Evolutionary conservation across 2,329 filamentous ascomycete species (phyloP).

Genomic region (Talaromyces sp.): DNA sequence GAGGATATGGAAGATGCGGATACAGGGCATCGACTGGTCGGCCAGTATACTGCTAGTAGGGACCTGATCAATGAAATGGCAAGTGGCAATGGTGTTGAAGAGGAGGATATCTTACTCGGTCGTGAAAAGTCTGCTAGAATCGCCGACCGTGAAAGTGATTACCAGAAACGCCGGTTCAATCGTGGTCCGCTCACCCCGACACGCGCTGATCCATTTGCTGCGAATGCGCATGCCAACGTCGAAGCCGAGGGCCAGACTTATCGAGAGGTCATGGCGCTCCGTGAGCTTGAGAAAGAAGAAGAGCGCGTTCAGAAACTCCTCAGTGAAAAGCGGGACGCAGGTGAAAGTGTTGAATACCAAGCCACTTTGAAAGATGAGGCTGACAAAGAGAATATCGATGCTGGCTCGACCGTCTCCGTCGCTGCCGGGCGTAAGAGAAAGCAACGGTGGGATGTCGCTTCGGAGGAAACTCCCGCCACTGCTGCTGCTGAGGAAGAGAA

Average conservation of each 20-base stretch:
- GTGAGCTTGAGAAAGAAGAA: slow-evolving; percentile 91
- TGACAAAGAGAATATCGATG: slow-evolving; percentile 71
- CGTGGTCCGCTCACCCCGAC: slow-evolving; percentile 72
- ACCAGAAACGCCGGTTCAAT: slow-evolving; percentile 92
- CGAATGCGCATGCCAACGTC: slow-evolving; percentile 66
- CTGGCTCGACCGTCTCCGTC: slow-evolving; percentile 63
- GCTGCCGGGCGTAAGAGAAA: slow-evolving; percentile 74
- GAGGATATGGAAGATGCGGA: slow-evolving; percentile 75
- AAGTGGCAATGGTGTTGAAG: slow-evolving; percentile 77
- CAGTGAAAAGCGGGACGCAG: slow-evolving; percentile 63
- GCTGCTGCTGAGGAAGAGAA: slow-evolving; percentile 50
- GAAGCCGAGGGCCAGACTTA: slow-evolving; percentile 75
- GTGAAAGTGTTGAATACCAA: slow-evolving; percentile 61
- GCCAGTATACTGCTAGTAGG: slow-evolving; percentile 91
- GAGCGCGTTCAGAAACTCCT: slow-evolving; percentile 79
- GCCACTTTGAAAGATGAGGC: slow-evolving; percentile 65
- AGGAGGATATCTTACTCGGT: slow-evolving; percentile 82
- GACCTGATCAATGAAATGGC: slow-evolving; percentile 94
- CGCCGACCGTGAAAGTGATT: slow-evolving; percentile 89
- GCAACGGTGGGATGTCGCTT: slow-evolving; percentile 89
- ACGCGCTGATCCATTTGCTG: slow-evolving; percentile 79
- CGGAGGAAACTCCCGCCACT: slow-evolving; percentile 52
- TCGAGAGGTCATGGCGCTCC: slow-evolving; percentile 82
- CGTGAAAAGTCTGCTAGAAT: slow-evolving; percentile 89
- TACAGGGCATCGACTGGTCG: slow-evolving; percentile 74